Percentiles rank a stretch among this genome's conserved stretches.
Conservation (phyloP, 805 yeast species). For the Candida maris region DNA sequence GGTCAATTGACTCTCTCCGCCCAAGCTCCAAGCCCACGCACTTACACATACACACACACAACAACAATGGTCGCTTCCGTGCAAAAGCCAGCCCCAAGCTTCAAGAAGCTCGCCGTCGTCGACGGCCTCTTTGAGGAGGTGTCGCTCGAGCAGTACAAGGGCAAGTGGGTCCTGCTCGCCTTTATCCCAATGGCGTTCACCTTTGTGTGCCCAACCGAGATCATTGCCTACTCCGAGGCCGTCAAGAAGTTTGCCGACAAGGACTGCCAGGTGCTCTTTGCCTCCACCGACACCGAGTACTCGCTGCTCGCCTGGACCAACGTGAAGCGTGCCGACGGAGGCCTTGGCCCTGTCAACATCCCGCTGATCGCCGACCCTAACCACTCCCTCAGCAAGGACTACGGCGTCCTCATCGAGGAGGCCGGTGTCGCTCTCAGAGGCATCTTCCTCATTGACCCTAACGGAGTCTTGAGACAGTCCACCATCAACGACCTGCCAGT, state of each 20-base stretch:
- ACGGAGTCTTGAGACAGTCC: slow-evolving; percentile 90
- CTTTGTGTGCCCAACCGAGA: slow-evolving; percentile 98
- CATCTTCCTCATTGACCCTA: slow-evolving; percentile 95
- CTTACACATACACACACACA: too few relatives aligned
- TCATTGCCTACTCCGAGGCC: slow-evolving; percentile 97
- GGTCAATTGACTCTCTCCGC: too few relatives aligned
- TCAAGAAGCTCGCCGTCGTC: slow-evolving; percentile 95
- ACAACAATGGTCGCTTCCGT: slow-evolving; percentile 77
- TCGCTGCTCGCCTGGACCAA: slow-evolving; percentile 98
- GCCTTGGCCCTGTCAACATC: slow-evolving; percentile 90
- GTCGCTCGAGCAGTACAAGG: slow-evolving; percentile 91
- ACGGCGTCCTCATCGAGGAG: slow-evolving; percentile 96
- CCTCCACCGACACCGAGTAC: slow-evolving; percentile 98
- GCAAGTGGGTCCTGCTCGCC: slow-evolving; percentile 96
- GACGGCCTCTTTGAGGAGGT: slow-evolving; percentile 96
- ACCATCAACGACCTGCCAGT: slow-evolving; percentile 99
- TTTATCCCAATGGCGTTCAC: slow-evolving; percentile 99
- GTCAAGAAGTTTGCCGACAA: slow-evolving; percentile 82
- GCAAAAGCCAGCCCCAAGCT: slow-evolving; percentile 94
- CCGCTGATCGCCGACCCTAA: slow-evolving; percentile 96
- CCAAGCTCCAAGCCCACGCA: too few relatives aligned
- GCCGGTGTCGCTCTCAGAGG: slow-evolving; percentile 98
- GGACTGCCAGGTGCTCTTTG: slow-evolving; percentile 86
- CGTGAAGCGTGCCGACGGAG: slow-evolving; percentile 95
- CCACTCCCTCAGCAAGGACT: slow-evolving; percentile 91